phyloP scores from a whole-genome alignment of 345 rosid genomes.

The Rhodomyrtus tomentosa region DNA sequence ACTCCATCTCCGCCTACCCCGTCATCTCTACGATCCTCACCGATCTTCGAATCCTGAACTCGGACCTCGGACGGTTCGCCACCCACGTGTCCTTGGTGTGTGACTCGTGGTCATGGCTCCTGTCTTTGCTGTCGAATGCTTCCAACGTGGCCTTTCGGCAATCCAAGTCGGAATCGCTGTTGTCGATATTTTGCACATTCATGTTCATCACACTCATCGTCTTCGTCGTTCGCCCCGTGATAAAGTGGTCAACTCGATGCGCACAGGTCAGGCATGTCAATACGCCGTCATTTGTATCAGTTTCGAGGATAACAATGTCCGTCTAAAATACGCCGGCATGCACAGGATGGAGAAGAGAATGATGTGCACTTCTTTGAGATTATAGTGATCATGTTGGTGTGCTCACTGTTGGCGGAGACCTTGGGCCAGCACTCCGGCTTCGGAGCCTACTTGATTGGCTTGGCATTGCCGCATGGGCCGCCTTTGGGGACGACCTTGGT shows the following conservation, averaged over 20 bases:
- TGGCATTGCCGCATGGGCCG: conserved; percentile 28
- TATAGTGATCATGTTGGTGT: background rate
- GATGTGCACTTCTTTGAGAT: background rate
- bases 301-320: background rate
- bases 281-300: background rate
- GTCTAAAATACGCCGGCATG: background rate
- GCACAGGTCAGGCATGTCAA: background rate
- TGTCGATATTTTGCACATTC: background rate
- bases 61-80: conserved; percentile 1
- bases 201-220: background rate
- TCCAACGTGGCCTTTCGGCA: background rate
- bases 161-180: background rate
- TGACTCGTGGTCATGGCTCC: background rate
- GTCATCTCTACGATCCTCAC: background rate
- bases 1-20: background rate
- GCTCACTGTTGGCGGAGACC: background rate
- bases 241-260: background rate
- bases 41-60: background rate
- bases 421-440: conserved; percentile 11
- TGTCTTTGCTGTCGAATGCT: background rate
- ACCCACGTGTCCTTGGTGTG: background rate
- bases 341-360: background rate
- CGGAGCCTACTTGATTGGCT: conserved; percentile 15
- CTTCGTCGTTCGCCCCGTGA: background rate
- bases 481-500: conserved; percentile 25